A percentile compares a stretch with the other conserved stretches of the same genome.
phyloP scores from a whole-genome alignment of 108 stramenopile genomes.

The Cyclostephanos tholiformis region DNA sequence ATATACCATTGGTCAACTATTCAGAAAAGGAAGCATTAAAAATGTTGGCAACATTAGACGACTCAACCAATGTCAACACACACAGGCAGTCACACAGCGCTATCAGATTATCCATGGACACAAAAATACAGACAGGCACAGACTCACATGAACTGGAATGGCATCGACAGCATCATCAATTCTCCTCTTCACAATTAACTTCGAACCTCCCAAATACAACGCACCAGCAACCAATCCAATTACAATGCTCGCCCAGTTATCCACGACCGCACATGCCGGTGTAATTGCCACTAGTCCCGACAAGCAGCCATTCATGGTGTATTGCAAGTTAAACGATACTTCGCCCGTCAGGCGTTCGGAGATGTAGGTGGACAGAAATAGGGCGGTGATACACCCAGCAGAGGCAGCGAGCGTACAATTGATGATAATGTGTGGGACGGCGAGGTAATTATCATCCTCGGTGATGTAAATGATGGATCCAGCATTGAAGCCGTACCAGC shows the following conservation, averaged over 20 bases:
- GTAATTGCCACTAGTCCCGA: slow-evolving; percentile 80
- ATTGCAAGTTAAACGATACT: slow-evolving; percentile 62
- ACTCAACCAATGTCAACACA: not conserved
- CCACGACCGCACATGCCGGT: slow-evolving; percentile 76
- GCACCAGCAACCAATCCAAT: slow-evolving; percentile 80
- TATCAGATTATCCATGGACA: not conserved
- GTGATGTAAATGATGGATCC: slow-evolving; percentile 48
- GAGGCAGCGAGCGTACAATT: slow-evolving; percentile 54
- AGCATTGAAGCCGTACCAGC: slow-evolving; percentile 87
- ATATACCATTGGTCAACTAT: slow-evolving; percentile 31
- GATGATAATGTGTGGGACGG: slow-evolving; percentile 55
- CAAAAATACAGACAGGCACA: not conserved
- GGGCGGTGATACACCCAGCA: slow-evolving; percentile 35
- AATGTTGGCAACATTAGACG: not conserved
- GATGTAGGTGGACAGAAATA: slow-evolving; percentile 21
- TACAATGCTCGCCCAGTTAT: slow-evolving; percentile 84
- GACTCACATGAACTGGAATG: slow-evolving; percentile 85
- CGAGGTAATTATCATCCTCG: slow-evolving; percentile 28
- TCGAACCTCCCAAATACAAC: slow-evolving; percentile 66
- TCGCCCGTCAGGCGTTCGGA: slow-evolving; percentile 58
- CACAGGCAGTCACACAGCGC: not conserved
- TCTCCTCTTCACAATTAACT: slow-evolving; percentile 61
- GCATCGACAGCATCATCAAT: slow-evolving; percentile 96
- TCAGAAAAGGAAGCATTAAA: not conserved
- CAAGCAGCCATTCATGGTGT: slow-evolving; percentile 69